Evolutionary conservation across 805 yeast genomes (phyloP), one percentile per base, ranked within the genome.

Genomic region (Nakazawaea pomicola): DNA sequence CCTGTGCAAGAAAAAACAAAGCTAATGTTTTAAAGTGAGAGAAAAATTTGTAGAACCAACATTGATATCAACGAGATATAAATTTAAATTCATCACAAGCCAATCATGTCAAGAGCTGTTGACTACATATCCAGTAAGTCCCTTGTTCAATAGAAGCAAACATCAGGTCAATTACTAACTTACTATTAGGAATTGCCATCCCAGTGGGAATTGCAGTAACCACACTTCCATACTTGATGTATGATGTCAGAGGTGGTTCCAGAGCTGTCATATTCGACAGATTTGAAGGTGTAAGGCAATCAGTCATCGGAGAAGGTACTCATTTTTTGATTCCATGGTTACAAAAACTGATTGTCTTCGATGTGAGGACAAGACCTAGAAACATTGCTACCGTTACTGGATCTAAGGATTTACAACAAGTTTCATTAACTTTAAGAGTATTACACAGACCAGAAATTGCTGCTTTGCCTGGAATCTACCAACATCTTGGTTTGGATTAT

Each of bases 241-340:
- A 88, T 60, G 98, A 93, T 57, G 99, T 93, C 29, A 80, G 83
- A 57, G 99, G 99, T 46, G 99, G 99, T 42, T 77, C 86, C 44
- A 74, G 99, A 60, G 99, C 97, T 18, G 95, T 93, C 40, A 84
- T 93, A 48, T 93, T 93, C 58, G 98, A 93, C 68, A 74, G 99
- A 54, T 64, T 93, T 44, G 67, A 74, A 33, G 99, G 99, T 67
- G 95, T 93, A 40, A 83, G 86, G 61, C 80, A 79, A 54, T 67
- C 68, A n/a, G 97, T 93, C 18, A 71, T 90, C 46, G 96, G 97
- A 21, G 99, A 93, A 67, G 99, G 99, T 46, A 85, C 98, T 18
- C 98, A 93, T 64, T 93, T 93, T 62, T 68, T 90, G 49, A 62
- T 93, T 40, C 99, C 99, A 40, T 93, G 99, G 98, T 69, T 93